A percentile compares a stretch with the other conserved stretches of the same genome.
Evolutionary conservation across 441 rosid genomes (phyloP).

Genomic region (Croton laevigatus): DNA sequence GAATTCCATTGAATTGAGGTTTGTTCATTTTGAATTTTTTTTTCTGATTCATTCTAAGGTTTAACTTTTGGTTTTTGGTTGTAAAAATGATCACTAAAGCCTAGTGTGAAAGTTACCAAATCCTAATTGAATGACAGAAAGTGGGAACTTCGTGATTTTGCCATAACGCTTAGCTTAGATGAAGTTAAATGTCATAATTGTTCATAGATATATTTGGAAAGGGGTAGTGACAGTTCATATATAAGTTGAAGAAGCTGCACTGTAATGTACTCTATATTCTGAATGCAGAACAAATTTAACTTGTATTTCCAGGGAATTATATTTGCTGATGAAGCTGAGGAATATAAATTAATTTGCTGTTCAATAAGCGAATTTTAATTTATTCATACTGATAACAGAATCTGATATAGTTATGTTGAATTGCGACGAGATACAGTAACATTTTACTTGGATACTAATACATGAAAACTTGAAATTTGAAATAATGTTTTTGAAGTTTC

Average conservation of each 20-base stretch:
- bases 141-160: background rate
- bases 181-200: no score
- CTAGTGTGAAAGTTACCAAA: background rate
- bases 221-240: no score
- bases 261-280: background rate
- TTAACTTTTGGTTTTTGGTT: background rate
- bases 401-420: no score
- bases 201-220: no score
- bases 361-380: no score
- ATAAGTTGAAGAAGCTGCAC: no score
- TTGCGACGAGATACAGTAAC: no score
- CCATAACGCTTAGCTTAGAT: no score
- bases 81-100: no score
- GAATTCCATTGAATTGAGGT: background rate
- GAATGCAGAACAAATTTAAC: background rate
- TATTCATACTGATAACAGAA: no score
- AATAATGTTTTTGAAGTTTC: background rate
- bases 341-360: background rate
- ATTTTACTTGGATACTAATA: no score
- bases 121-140: background rate
- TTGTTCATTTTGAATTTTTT: background rate
- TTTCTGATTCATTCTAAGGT: background rate
- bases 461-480: no score
- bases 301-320: background rate
- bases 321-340: constrained; percentile 2